Base-by-base conservation (phyloP, 2,329 filamentous ascomycete species). In the Fusarium sp. region DNA sequence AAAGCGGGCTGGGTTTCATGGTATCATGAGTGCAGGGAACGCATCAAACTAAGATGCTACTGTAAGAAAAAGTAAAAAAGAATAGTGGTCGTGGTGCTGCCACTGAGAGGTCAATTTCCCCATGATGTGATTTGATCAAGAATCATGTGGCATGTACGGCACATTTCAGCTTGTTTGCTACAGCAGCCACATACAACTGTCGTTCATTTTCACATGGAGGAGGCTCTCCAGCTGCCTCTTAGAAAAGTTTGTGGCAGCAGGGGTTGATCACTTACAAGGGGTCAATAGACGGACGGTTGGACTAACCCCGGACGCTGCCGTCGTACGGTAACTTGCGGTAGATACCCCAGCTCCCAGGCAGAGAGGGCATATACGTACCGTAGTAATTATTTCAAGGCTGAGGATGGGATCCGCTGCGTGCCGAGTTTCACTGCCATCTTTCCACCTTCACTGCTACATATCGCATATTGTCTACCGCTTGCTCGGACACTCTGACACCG, bases 311-410 rank as follows among this genome's bases (percentile, higher is more conserved):
- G 62, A 44, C 62, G 53, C 34, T 57, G 59, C 53, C 53, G 60
- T 65, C 62, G 61, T 65, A 65, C 46, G 61, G 62, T 65, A 60
- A 49, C 61, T 46, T 65, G 65, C 46, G 61, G 62, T 65, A 60
- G 49, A 57, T 65, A 65, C 40, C 24, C 24, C 24, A 24, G 19
- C 19, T 19, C 47, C 59, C 59, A 68, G 45, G 42, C 45, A 60
- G 33, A 39, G 17, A 21, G 21, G 50, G 39, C 14, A 44, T 33
- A 51, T 50, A 47, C 19, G 22, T 43, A 33, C 40, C 43, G 57
- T 24, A 28, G 40, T 43, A 40, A 21, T 36, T 53, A 53, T 53
- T 53, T 50, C 55, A 57, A 34, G 55, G 55, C 49, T 58, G 55
- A 57, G 34, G 34, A 17, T 15, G 17, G 38, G 26, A 57, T 57